Base-by-base conservation (phyloP, 495 filamentous ascomycete genomes). In the Hypoxylon perforatum region DNA sequence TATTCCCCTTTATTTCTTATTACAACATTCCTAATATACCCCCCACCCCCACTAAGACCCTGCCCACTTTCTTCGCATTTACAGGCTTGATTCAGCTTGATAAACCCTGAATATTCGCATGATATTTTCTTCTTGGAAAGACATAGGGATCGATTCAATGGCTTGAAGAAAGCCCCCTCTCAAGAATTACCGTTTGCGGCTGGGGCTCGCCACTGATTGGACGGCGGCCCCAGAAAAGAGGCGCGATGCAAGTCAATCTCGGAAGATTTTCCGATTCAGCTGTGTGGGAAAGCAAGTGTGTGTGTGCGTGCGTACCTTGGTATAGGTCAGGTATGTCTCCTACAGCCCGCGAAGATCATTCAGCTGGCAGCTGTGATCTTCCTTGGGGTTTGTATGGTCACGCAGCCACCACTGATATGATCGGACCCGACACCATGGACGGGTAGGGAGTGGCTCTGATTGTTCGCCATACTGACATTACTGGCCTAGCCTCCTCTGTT, bases 361-460 rank as follows among this genome's bases (percentile, higher is more conserved):
- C 38, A 58, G 36, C 51, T 68, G 46, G 39, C 38, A 58, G 36
- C 51, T 68, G 46, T 52, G 53, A 64, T 64, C 42, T 61, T 61
- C 63, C 59, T 59, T 62, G 12, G 67, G 39, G 53, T 33, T 3
- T 28, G 25, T 28, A 28, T 28, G 25, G 38, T 68, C 61, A 63
- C 59, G 44, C 56, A 53, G 30, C 49, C 57, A 38, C 49, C 57
- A 61, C 41, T 52, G 30, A 61, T 36, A 64, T 56, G 69, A 72
- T 74, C 69, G 58, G 71, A 72, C 69, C 71, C 71, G 62, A 69
- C 71, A 52, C 62, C 62, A 56, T 74, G 71, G 71, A 57, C 65
- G 44, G 38, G 47, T 54, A 19, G 61, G 23, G 39, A 55, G 50
- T 55, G 59, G 57, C 57, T 59, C 54, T 47, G 17, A 41, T 42